Percentiles rank a stretch among this genome's conserved stretches.
Evolutionary conservation across 169 alveolate genomes (phyloP).

Genomic region (Cryptosporidium baileyi): DNA sequence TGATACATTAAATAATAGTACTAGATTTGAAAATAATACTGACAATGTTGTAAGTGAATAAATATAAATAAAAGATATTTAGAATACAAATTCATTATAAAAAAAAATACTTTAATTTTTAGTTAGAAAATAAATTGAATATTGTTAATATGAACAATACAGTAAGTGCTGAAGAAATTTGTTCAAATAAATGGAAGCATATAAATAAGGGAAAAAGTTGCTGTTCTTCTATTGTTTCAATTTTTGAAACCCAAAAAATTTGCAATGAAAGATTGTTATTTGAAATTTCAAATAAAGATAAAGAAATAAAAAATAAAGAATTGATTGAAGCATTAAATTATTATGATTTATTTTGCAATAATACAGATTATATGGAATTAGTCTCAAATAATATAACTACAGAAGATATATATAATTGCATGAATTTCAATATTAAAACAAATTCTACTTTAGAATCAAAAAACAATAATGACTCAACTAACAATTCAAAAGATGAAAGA

Average conservation of each 20-base stretch:
- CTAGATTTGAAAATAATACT: too few species aligned
- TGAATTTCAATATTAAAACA: neutral
- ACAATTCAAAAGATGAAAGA: neutral
- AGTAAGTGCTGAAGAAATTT: neutral
- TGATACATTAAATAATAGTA: too few species aligned
- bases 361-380: neutral
- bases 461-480: neutral
- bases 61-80: too few species aligned
- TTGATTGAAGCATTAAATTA: neutral
- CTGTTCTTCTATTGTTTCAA: constrained; percentile 14
- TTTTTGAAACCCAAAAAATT: constrained; percentile 14
- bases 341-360: constrained; percentile 11
- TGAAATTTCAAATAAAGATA: neutral
- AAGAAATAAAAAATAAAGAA: neutral
- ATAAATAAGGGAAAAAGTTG: neutral
- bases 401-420: constrained; percentile 11
- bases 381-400: constrained; percentile 18
- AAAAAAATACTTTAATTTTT: too few species aligned
- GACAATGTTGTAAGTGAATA: too few species aligned
- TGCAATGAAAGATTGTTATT: neutral
- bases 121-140: too few species aligned
- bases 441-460: neutral
- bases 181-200: neutral
- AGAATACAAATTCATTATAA: too few species aligned
- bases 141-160: too few species aligned